phyloP scores from a whole-genome alignment of 306 rosid genomes.

The Cicer bijugum region DNA sequence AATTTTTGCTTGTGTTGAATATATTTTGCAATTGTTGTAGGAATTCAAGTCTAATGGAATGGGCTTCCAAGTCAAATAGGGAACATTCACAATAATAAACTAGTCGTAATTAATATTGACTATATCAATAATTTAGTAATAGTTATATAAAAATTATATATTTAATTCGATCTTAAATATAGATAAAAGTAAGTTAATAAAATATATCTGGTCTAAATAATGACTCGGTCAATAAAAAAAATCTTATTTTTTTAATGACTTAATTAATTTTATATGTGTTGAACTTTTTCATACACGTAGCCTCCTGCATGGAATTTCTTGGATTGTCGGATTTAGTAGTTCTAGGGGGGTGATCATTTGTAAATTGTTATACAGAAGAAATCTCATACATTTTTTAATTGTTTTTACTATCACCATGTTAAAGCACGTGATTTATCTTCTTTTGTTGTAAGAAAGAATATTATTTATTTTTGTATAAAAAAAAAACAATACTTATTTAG shows the following conservation, averaged over 20 bases:
- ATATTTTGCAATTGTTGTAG: no score
- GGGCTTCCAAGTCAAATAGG: no score
- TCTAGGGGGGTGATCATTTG: not conserved
- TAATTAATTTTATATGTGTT: not conserved
- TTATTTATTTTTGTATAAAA: not conserved
- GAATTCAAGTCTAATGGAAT: no score
- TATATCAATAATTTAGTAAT: no score
- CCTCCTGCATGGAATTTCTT: conserved; percentile 8
- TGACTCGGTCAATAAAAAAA: not conserved
- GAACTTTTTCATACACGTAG: conserved; percentile 15
- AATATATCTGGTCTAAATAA: no score
- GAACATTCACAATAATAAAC: no score
- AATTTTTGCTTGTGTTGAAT: no score
- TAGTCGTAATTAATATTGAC: no score
- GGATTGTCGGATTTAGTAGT: not conserved
- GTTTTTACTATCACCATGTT: conserved; percentile 4
- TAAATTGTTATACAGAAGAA: not conserved
- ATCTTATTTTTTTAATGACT: not conserved
- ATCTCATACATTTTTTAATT: not conserved
- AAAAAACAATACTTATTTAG: not conserved
- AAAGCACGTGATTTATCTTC: conserved; percentile 46
- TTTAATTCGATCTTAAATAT: no score
- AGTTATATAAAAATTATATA: no score
- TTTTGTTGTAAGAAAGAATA: conserved; percentile 38
- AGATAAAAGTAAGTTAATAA: no score